Evolutionary conservation across 2,329 filamentous ascomycete species (phyloP).

Genomic region (Incumbomyces lentus): DNA sequence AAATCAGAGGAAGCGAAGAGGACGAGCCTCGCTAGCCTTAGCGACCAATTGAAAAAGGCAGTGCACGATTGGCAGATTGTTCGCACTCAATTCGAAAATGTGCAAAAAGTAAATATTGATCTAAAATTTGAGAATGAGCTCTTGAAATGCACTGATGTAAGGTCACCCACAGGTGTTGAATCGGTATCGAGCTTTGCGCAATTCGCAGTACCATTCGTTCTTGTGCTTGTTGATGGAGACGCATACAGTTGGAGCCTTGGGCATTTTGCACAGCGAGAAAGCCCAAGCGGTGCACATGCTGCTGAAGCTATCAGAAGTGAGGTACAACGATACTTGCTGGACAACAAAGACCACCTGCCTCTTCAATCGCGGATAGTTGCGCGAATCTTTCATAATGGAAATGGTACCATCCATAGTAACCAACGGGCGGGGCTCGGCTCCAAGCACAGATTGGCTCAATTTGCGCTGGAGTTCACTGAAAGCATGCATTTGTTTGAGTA

Average conservation of each 20-base stretch:
- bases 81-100: not conserved
- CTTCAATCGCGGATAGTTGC: constrained; percentile 13
- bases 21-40: too few species aligned
- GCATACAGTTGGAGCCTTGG: constrained; percentile 14
- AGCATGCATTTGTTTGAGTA: constrained; percentile 18
- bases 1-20: too few species aligned
- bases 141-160: not conserved
- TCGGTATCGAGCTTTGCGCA: constrained; percentile 4
- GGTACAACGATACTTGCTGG: constrained; percentile 15
- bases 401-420: not conserved
- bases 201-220: constrained; percentile 15
- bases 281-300: constrained; percentile 11
- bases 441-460: constrained; percentile 7
- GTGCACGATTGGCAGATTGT: not conserved
- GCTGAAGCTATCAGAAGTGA: constrained; percentile 15
- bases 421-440: not conserved
- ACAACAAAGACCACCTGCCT: constrained; percentile 11
- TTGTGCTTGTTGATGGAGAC: constrained; percentile 19
- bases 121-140: constrained; percentile 12
- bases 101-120: constrained; percentile 1
- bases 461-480: constrained; percentile 16
- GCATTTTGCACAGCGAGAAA: not conserved
- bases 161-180: not conserved
- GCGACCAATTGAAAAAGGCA: too few species aligned
- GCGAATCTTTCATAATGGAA: constrained; percentile 15